Conservation (phyloP, 1,284 basidiomycete genomes). For the Microbotryum intermedium region DNA sequence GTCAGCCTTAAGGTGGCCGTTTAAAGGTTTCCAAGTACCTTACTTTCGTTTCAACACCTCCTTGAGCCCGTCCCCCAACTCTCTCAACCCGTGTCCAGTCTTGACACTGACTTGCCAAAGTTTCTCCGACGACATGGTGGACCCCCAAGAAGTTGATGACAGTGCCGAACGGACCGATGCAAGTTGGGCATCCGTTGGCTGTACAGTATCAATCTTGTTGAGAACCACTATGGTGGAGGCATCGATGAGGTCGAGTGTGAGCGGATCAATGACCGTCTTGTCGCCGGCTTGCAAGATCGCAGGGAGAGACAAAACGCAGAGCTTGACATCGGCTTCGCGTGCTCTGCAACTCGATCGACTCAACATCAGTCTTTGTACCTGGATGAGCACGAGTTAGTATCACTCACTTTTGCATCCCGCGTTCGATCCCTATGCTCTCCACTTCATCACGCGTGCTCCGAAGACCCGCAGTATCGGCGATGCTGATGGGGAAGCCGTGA, state of each 20-base stretch:
- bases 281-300: slow-evolving; percentile 40
- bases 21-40: slow-evolving; percentile 11
- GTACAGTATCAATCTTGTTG: slow-evolving; percentile 25
- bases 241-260: slow-evolving; percentile 27
- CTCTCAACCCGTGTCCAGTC: slow-evolving; percentile 50
- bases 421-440: slow-evolving; percentile 70
- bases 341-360: slow-evolving; percentile 46
- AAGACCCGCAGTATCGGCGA: slow-evolving; percentile 77
- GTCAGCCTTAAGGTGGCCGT: too few relatives aligned
- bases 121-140: not conserved
- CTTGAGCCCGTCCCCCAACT: slow-evolving; percentile 55
- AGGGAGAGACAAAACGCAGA: slow-evolving; percentile 67
- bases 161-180: too few relatives aligned
- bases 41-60: slow-evolving; percentile 51
- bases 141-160: too few relatives aligned
- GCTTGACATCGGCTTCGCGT: slow-evolving; percentile 54
- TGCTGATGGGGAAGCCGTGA: slow-evolving; percentile 67
- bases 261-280: slow-evolving; percentile 7
- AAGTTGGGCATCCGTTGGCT: not conserved
- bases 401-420: slow-evolving; percentile 45
- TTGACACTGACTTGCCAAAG: slow-evolving; percentile 57
- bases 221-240: slow-evolving; percentile 22
- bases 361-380: not conserved
- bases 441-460: slow-evolving; percentile 62
- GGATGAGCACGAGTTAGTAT: too few relatives aligned